These are phyloP conservation scores for Centaurea solstitialis DNA, from an alignment of 129 eudicot species.

Conservation along the genomic window DNA sequence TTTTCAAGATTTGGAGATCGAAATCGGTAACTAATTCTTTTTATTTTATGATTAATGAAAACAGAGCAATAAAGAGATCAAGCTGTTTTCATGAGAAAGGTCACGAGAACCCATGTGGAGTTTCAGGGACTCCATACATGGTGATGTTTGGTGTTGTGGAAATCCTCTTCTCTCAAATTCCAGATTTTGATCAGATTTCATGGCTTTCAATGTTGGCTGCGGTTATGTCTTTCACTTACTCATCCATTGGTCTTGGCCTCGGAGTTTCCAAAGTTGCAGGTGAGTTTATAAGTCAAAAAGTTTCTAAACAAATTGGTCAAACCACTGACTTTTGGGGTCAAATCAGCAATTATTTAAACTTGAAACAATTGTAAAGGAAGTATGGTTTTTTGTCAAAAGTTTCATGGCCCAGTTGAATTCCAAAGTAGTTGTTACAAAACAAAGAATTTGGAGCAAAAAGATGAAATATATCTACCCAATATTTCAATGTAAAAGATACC, in stretches of 20 bases:
- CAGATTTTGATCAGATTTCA: constrained; percentile 95
- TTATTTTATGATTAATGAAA: neutral
- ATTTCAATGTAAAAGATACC: neutral
- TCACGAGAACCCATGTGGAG: constrained; percentile 52
- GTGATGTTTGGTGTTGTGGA: constrained; percentile 73
- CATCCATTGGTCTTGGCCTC: constrained; percentile 91
- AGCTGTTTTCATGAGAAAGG: constrained; percentile 77
- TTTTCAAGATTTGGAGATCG: too few species aligned
- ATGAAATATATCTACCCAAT: neutral
- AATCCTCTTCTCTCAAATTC: constrained; percentile 87
- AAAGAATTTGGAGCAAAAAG: neutral
- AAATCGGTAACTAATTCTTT: neutral
- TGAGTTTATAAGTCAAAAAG: constrained; percentile 22
- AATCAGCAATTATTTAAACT: neutral
- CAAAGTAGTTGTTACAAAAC: neutral
- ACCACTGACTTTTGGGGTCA: neutral
- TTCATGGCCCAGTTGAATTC: neutral
- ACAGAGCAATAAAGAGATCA: constrained; percentile 90
- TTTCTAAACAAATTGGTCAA: neutral
- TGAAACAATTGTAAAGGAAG: constrained; percentile 6
- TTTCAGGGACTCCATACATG: constrained; percentile 87
- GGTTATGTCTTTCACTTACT: constrained; percentile 94
- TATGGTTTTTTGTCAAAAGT: constrained; percentile 1
- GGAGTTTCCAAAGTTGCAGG: constrained; percentile 86
- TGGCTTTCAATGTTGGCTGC: constrained; percentile 98